A percentile compares a stretch with the other conserved stretches of the same genome.
These are phyloP conservation scores for Arthroderma uncinatum DNA, from an alignment of 2,329 filamentous ascomycete genomes.

Conservation along the genomic window DNA sequence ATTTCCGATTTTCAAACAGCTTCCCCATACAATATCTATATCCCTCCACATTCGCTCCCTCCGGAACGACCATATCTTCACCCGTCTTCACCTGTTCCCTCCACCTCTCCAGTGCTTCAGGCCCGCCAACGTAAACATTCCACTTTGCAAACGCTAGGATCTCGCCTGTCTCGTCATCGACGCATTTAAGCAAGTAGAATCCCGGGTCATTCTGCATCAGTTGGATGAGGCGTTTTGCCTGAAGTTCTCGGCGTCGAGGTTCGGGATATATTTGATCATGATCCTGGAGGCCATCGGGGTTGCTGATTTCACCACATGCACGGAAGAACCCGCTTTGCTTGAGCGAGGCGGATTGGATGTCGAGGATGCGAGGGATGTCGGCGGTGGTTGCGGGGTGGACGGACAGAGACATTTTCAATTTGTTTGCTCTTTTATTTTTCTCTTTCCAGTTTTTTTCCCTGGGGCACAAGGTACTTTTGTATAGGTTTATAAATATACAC, in stretches of 20 bases:
- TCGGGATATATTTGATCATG: neutral
- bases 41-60: slow-evolving; percentile 9
- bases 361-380: slow-evolving; percentile 10
- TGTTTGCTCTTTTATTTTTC: neutral
- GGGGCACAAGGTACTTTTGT: neutral
- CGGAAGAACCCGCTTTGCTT: slow-evolving; percentile 9
- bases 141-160: slow-evolving; percentile 12
- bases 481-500: neutral
- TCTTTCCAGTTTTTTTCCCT: neutral
- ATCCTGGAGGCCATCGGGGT: slow-evolving; percentile 4
- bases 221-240: slow-evolving; percentile 6
- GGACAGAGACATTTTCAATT: slow-evolving; percentile 9
- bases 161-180: slow-evolving; percentile 12
- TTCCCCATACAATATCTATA: slow-evolving; percentile 8
- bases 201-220: slow-evolving; percentile 7
- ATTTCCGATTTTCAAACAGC: slow-evolving; percentile 5
- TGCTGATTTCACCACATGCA: slow-evolving; percentile 8
- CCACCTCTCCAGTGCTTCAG: slow-evolving; percentile 7
- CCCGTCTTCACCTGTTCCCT: slow-evolving; percentile 5
- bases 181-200: slow-evolving; percentile 9
- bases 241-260: neutral
- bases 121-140: slow-evolving; percentile 6
- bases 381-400: slow-evolving; percentile 8
- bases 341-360: slow-evolving; percentile 9
- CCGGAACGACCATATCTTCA: slow-evolving; percentile 8